Evolutionary conservation across 345 rosid genomes (phyloP).

Genomic region (Syzygium jambos): DNA sequence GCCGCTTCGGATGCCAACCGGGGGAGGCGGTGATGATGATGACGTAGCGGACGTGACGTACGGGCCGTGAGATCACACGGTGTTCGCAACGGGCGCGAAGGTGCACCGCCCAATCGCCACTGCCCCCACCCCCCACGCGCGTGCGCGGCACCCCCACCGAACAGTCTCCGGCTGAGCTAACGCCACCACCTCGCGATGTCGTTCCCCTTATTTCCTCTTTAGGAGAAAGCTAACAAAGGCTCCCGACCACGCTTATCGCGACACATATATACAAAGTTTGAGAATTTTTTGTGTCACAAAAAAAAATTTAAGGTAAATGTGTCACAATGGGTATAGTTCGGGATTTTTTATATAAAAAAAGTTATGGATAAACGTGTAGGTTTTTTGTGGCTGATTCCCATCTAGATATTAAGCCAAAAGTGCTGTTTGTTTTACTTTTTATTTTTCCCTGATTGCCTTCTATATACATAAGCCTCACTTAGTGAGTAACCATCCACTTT

Average conservation of each 20-base stretch:
- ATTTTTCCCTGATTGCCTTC: neutral
- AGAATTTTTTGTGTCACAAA: too few species aligned
- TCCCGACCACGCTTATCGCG: too few species aligned
- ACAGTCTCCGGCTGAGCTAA: neutral
- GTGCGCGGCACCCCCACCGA: neutral
- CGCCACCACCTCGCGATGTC: neutral
- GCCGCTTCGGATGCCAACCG: neutral
- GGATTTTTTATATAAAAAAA: too few species aligned
- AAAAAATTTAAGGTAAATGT: too few species aligned
- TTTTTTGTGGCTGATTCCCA: too few species aligned
- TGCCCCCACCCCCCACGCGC: neutral
- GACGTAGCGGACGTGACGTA: neutral
- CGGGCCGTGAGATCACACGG: constrained; percentile 2
- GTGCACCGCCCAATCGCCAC: neutral
- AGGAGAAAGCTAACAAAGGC: too few species aligned
- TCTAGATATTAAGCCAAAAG: neutral
- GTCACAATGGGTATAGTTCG: too few species aligned
- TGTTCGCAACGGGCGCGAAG: neutral
- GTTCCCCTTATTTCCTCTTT: neutral
- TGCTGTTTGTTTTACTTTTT: neutral
- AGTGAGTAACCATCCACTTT: too few species aligned
- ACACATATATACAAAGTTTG: too few species aligned
- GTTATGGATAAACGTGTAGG: too few species aligned
- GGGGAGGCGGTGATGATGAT: neutral
- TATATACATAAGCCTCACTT: too few species aligned